Evolutionary conservation across 2,329 filamentous ascomycete species (phyloP).

Genomic region (Leptographium wingfieldii): DNA sequence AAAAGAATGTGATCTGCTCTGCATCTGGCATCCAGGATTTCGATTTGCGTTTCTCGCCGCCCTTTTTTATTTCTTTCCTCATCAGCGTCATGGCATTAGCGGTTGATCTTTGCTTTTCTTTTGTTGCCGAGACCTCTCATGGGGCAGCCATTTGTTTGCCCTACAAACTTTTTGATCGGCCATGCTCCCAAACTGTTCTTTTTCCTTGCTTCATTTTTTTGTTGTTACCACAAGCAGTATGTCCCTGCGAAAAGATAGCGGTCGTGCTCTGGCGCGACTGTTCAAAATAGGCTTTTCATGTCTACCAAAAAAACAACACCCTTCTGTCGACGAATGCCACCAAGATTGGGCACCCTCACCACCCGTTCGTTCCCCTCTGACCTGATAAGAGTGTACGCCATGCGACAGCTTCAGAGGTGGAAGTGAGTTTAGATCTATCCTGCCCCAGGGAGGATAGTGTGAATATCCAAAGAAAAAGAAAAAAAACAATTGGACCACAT

Average conservation of each 20-base stretch:
- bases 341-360: neutral
- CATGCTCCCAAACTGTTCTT: neutral
- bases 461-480: neutral
- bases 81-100: constrained; percentile 34
- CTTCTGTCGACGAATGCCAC: neutral
- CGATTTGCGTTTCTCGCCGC: constrained; percentile 9
- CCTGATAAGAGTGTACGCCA: neutral
- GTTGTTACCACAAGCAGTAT: neutral
- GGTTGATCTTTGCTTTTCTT: constrained; percentile 22
- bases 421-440: neutral
- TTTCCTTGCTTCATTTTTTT: neutral
- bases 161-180: neutral
- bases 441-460: constrained; percentile 2
- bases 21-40: constrained; percentile 27
- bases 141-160: neutral
- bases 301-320: constrained; percentile 6
- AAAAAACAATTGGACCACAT: neutral
- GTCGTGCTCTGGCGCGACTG: neutral
- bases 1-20: constrained; percentile 29
- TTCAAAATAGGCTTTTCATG: constrained; percentile 2
- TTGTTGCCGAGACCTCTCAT: neutral
- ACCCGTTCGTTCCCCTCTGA: neutral
- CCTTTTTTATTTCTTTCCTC: constrained; percentile 20
- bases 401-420: neutral
- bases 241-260: constrained; percentile 2